phyloP scores from a whole-genome alignment of 1,284 basidiomycete species.

The Chalciporus sp. region DNA sequence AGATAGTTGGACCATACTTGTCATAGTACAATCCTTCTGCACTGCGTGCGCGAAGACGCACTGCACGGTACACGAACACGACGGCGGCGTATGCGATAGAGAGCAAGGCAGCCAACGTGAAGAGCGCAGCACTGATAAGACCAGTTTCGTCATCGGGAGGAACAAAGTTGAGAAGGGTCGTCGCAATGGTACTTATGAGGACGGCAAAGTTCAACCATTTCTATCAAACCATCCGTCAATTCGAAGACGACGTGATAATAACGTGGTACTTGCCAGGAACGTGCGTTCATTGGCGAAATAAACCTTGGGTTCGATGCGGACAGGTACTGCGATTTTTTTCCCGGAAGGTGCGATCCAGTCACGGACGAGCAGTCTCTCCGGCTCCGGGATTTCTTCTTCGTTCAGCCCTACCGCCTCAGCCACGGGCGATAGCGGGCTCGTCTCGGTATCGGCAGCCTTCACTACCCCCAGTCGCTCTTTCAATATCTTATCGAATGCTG shows the following conservation, averaged over 20 bases:
- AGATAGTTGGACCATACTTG: slow-evolving; percentile 80
- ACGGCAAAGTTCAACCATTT: slow-evolving; percentile 96
- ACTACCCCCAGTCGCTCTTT: slow-evolving; percentile 57
- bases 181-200: slow-evolving; percentile 87
- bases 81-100: slow-evolving; percentile 87
- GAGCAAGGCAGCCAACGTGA: slow-evolving; percentile 88
- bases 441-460: slow-evolving; percentile 33
- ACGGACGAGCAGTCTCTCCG: slow-evolving; percentile 66
- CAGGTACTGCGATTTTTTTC: slow-evolving; percentile 90
- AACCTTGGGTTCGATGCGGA: slow-evolving; percentile 96
- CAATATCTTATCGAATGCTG: slow-evolving; percentile 80
- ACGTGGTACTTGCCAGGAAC: slow-evolving; percentile 65
- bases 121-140: slow-evolving; percentile 82
- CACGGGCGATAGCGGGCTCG: slow-evolving; percentile 41
- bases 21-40: slow-evolving; percentile 89
- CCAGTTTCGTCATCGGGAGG: slow-evolving; percentile 76
- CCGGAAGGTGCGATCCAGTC: slow-evolving; percentile 84
- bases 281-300: slow-evolving; percentile 97
- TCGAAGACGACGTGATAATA: slow-evolving; percentile 2
- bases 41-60: slow-evolving; percentile 71
- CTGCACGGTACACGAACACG: slow-evolving; percentile 87
- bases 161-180: slow-evolving; percentile 88
- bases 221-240: slow-evolving; percentile 40
- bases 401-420: slow-evolving; percentile 43
- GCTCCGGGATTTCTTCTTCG: slow-evolving; percentile 41